Base-by-base conservation (phyloP, 2,329 filamentous ascomycete genomes). In the Onygenales sp. region DNA sequence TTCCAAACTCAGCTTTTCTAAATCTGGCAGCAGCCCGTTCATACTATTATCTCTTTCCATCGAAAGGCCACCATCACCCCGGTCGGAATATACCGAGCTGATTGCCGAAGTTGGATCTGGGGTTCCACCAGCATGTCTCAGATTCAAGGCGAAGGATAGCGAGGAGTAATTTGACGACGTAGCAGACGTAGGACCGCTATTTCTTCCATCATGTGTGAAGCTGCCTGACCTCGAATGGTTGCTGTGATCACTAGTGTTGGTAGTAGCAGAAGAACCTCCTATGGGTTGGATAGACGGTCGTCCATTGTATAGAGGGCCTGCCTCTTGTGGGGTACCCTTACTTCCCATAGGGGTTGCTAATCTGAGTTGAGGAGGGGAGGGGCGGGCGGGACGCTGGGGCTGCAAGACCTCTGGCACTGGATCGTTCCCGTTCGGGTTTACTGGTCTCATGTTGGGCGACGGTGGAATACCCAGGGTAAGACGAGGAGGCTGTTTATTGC, bases 381-480 rank as follows among this genome's bases (percentile, higher is more conserved):
- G 85, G 47, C 84, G 78, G 32, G 73, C 57, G 13, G 65, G 58
- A 32, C 62, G 66, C 51, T 66, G 68, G 13, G 61, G 57, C 33
- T 68, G 68, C 58, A 69, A 67, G 59, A 67, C 64, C 60, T 65
- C 63, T 55, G 62, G 65, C 62, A 63, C 67, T 61, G 65, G 64
- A 58, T 56, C 68, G 60, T 42, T 62, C 64, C 43, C 67, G 53
- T 51, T 52, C n/a, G 56, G 49, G 33, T 58, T 61, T 50, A 93
- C 82, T 2, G 91, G 84, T 69, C 91, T 88, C 57, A 78, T 85
- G 71, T 83, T 92, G 48, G 89, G 88, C 37, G 89, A 95, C 0
- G 87, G 84, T 39, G 92, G 92, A 54, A 97, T 97, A 45, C 91
- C 88, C 53, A 97, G 81, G 44, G 90, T 92, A 54, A 97, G 80